Conservation (phyloP, 768 basidiomycete species). For the Chiua virens region DNA sequence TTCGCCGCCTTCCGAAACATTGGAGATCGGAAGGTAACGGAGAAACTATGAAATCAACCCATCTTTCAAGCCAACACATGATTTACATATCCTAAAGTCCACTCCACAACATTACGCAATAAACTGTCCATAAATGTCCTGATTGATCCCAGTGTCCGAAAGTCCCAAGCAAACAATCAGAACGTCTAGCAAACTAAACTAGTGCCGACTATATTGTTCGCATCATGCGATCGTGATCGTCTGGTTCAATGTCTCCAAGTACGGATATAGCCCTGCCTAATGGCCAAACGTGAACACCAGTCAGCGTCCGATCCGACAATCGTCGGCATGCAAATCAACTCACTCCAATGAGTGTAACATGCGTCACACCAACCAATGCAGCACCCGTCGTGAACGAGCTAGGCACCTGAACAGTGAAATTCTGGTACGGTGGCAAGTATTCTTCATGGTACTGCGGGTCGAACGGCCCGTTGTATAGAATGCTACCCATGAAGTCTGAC, state of each 20-base stretch:
- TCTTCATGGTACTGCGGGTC: constrained; percentile 34
- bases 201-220: not conserved
- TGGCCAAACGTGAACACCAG: not conserved
- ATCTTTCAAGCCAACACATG: no score
- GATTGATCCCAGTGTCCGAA: no score
- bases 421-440: constrained; percentile 41
- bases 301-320: not conserved
- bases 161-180: no score
- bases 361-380: constrained; percentile 38
- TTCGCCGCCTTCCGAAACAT: no score
- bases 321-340: constrained; percentile 17
- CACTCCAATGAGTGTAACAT: constrained; percentile 42
- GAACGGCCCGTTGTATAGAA: constrained; percentile 50
- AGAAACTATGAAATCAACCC: no score
- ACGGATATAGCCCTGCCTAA: constrained; percentile 36
- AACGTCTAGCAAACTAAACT: not conserved
- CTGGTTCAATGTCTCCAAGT: constrained; percentile 34
- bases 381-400: constrained; percentile 23
- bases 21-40: no score
- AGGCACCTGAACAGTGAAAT: constrained; percentile 45
- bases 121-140: no score
- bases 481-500: constrained; percentile 36
- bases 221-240: constrained; percentile 24
- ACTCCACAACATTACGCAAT: no score
- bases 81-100: no score